Conservation (phyloP, 2,329 filamentous ascomycete genomes). For the Aspergillus flavus region DNA sequence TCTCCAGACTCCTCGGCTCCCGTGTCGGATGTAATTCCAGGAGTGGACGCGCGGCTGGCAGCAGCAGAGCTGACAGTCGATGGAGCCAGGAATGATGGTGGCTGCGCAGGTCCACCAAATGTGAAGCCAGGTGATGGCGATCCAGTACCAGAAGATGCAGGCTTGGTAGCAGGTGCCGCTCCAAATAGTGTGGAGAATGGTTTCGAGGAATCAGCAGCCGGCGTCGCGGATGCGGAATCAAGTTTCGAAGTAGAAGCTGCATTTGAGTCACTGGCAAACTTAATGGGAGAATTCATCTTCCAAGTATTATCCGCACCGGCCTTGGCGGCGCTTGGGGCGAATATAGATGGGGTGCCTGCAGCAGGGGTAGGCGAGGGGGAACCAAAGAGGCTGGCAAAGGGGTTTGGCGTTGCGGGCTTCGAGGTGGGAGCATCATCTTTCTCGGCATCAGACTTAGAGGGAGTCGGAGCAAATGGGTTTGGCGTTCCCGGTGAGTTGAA, state of each 20-base stretch:
- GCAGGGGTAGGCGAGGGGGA: slow-evolving; percentile 26
- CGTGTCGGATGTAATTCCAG: slow-evolving; percentile 49
- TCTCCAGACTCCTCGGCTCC: slow-evolving; percentile 47
- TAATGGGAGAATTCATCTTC: slow-evolving; percentile 52
- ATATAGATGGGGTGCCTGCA: slow-evolving; percentile 20
- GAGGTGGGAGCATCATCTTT: slow-evolving; percentile 13
- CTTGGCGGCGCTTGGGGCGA: slow-evolving; percentile 17
- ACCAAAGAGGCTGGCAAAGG: slow-evolving; percentile 33
- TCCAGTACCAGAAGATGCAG: slow-evolving; percentile 22
- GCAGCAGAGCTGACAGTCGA: slow-evolving; percentile 39
- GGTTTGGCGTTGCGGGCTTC: slow-evolving; percentile 21
- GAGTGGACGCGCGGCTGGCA: slow-evolving; percentile 50
- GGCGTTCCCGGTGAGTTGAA: slow-evolving; percentile 30
- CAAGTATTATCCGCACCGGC: slow-evolving; percentile 47
- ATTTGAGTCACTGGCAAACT: slow-evolving; percentile 43
- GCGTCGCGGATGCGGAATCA: slow-evolving; percentile 24
- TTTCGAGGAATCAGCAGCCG: slow-evolving; percentile 28
- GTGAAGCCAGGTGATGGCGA: slow-evolving; percentile 38
- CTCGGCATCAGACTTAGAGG: slow-evolving; percentile 14
- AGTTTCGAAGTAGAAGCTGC: slow-evolving; percentile 31
- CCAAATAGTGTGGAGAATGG: slow-evolving; percentile 36
- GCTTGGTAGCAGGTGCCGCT: slow-evolving; percentile 19
- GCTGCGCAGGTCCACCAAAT: slow-evolving; percentile 39
- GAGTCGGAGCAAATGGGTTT: slow-evolving; percentile 21
- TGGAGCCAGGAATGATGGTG: slow-evolving; percentile 28